phyloP scores from a whole-genome alignment of 164 flowering plant genomes.

The Paratinospora sagittata region DNA sequence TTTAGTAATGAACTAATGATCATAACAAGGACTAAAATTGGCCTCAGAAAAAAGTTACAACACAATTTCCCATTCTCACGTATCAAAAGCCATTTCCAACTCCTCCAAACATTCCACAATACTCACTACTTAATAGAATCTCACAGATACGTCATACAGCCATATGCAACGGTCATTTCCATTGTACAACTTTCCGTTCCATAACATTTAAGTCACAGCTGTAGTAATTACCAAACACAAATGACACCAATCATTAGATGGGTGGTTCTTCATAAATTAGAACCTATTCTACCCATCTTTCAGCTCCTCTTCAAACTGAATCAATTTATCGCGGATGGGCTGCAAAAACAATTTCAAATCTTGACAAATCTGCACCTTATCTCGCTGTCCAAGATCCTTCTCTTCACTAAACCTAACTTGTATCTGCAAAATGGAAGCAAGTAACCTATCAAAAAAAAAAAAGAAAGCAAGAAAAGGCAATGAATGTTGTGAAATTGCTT shows the following conservation, averaged over 20 bases:
- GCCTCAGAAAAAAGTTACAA: no score
- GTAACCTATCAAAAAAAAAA: no score
- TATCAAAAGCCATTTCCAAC: background rate
- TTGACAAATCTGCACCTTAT: slow-evolving; percentile 36
- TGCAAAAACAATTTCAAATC: slow-evolving; percentile 63
- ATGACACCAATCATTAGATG: no score
- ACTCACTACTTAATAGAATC: background rate
- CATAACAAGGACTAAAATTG: background rate
- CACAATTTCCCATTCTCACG: no score
- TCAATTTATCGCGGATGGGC: slow-evolving; percentile 70
- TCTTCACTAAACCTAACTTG: slow-evolving; percentile 53
- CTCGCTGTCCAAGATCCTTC: slow-evolving; percentile 49
- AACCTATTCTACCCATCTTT: slow-evolving; percentile 51
- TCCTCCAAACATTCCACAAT: background rate
- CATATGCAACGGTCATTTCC: background rate
- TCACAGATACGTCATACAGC: no score
- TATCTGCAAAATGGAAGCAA: slow-evolving; percentile 36
- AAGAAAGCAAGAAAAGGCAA: no score
- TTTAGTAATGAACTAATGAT: background rate
- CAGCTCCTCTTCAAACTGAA: slow-evolving; percentile 75
- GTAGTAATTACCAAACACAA: no score
- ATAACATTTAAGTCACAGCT: background rate
- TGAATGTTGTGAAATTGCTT: no score
- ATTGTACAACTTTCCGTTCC: background rate
- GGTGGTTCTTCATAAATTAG: no score